Conservation (phyloP, 768 basidiomycete genomes). For the Hericium erinaceus region DNA sequence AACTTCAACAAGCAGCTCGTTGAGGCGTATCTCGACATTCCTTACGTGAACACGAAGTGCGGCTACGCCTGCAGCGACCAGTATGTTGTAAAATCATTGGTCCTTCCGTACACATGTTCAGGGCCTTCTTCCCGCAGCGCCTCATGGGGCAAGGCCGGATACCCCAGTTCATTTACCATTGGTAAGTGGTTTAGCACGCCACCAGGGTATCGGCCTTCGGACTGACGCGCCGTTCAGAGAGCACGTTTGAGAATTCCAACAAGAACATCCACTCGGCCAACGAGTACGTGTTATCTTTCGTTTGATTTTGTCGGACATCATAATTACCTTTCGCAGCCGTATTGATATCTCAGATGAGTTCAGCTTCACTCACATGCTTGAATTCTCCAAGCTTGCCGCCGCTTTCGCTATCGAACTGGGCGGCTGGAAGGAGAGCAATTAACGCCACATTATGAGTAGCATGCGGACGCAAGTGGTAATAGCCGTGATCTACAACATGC, state of each 20-base stretch:
- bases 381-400: conserved; percentile 46
- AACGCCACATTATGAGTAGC: neutral
- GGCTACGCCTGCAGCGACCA: conserved; percentile 94
- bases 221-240: conserved; percentile 32
- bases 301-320: conserved; percentile 7
- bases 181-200: conserved; percentile 33
- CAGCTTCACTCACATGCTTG: conserved; percentile 82
- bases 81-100: conserved; percentile 34
- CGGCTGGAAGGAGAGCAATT: conserved; percentile 28
- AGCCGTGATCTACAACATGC: neutral
- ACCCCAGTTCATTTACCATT: conserved; percentile 77
- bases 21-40: conserved; percentile 72
- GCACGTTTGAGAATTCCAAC: conserved; percentile 69
- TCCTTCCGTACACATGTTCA: conserved; percentile 19
- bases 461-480: neutral
- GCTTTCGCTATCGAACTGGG: conserved; percentile 44
- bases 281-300: conserved; percentile 51
- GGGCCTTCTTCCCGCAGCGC: conserved; percentile 36
- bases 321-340: conserved; percentile 38
- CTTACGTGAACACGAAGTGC: conserved; percentile 82
- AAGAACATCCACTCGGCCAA: conserved; percentile 71
- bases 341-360: conserved; percentile 85
- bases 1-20: conserved; percentile 73
- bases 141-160: conserved; percentile 81
- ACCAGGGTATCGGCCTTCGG: neutral